phyloP scores from a whole-genome alignment of 768 basidiomycete species.

The Rhodocollybia butyracea region DNA sequence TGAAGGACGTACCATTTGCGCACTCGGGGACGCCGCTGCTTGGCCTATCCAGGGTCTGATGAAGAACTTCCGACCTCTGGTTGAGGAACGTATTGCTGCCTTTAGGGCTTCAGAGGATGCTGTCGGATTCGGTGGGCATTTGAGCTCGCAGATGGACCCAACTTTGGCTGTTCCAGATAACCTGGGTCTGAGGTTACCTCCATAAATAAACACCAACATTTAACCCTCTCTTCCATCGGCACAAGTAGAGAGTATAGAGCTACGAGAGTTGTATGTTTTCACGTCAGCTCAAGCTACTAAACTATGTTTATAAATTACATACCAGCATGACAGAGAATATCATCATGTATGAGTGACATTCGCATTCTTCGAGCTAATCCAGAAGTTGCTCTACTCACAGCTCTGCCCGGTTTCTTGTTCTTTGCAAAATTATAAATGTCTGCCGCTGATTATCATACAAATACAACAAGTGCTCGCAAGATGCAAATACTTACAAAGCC shows the following conservation, averaged over 20 bases:
- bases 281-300: too few species aligned
- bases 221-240: too few species aligned
- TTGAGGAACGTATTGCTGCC: constrained; percentile 80
- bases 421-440: too few species aligned
- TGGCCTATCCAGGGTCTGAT: constrained; percentile 99
- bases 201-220: too few species aligned
- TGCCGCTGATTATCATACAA: too few species aligned
- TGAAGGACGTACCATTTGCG: constrained; percentile 95
- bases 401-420: too few species aligned
- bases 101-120: constrained; percentile 75
- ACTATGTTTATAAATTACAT: too few species aligned
- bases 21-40: constrained; percentile 94
- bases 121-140: constrained; percentile 84
- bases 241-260: too few species aligned
- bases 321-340: too few species aligned
- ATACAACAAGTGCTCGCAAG: not conserved
- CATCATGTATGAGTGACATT: too few species aligned
- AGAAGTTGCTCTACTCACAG: too few species aligned
- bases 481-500: not conserved
- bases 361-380: too few species aligned
- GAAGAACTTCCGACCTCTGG: constrained; percentile 95
- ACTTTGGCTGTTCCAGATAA: constrained; percentile 73
- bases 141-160: constrained; percentile 68
- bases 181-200: constrained; percentile 52
- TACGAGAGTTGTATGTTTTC: not conserved